Evolutionary conservation across 352 stramenopile genomes (phyloP).

Genomic region (Halophytophthora batemanensis): DNA sequence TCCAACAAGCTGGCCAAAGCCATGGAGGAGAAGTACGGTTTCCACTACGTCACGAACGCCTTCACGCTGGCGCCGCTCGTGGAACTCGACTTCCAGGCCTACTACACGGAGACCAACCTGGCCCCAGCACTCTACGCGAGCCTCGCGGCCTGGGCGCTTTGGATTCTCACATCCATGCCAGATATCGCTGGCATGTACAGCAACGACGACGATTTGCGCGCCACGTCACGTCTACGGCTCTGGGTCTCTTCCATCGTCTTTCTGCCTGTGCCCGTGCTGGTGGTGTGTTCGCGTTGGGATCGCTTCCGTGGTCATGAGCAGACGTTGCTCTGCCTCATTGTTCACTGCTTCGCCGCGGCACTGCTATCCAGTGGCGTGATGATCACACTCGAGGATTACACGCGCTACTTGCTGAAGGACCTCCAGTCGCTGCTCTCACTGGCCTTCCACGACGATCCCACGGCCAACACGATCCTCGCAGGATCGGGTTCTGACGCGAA

Average conservation of each 20-base stretch:
- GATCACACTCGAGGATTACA: slow-evolving; percentile 41
- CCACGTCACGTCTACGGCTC: slow-evolving; percentile 30
- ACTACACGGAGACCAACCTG: slow-evolving; percentile 69
- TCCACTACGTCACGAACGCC: slow-evolving; percentile 78
- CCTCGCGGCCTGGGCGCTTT: slow-evolving; percentile 53
- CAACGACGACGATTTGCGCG: slow-evolving; percentile 27
- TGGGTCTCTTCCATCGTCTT: slow-evolving; percentile 51
- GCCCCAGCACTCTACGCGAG: slow-evolving; percentile 61
- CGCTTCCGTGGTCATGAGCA: slow-evolving; percentile 62
- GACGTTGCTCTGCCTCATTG: slow-evolving; percentile 53
- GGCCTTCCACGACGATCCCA: slow-evolving; percentile 15
- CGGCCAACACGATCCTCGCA: not conserved
- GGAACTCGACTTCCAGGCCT: slow-evolving; percentile 81
- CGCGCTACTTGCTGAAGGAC: slow-evolving; percentile 44
- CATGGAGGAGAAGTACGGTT: slow-evolving; percentile 81
- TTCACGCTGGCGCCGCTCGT: slow-evolving; percentile 56
- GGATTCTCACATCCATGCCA: slow-evolving; percentile 39
- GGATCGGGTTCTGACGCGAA: not conserved
- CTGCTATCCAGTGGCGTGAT: slow-evolving; percentile 48
- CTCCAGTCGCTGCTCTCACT: slow-evolving; percentile 46
- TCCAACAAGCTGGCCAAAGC: slow-evolving; percentile 56
- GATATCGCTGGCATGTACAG: slow-evolving; percentile 45
- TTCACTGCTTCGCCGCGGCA: slow-evolving; percentile 61
- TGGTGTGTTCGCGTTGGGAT: slow-evolving; percentile 46
- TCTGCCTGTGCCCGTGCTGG: slow-evolving; percentile 53